These are phyloP conservation scores for Chaetomium globosum DNA, from an alignment of 2,329 filamentous ascomycete species.

Conservation along the genomic window DNA sequence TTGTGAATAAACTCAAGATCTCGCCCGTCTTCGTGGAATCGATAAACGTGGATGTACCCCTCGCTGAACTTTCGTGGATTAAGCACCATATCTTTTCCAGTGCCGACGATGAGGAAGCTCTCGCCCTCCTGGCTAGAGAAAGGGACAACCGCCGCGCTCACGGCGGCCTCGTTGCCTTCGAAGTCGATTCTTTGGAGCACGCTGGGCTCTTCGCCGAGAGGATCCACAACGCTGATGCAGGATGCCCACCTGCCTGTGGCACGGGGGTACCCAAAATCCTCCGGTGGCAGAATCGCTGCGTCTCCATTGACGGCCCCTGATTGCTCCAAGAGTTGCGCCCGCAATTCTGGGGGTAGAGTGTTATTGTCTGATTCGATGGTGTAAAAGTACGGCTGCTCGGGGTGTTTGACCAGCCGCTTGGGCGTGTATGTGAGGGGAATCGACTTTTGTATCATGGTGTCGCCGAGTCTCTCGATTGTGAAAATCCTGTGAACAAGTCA, in stretches of 20 bases:
- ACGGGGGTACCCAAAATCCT: conserved; percentile 86
- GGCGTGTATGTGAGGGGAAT: conserved; percentile 90
- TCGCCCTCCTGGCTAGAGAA: conserved; percentile 90
- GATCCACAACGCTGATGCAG: conserved; percentile 90
- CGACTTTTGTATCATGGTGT: conserved; percentile 83
- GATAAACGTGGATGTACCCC: conserved; percentile 90
- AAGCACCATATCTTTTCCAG: conserved; percentile 84
- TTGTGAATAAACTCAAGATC: conserved; percentile 95
- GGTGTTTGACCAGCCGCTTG: conserved; percentile 82
- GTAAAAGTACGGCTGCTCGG: conserved; percentile 86
- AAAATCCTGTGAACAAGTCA: conserved; percentile 69
- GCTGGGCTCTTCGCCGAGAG: conserved; percentile 67
- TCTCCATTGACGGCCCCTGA: conserved; percentile 72
- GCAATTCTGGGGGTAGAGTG: conserved; percentile 77
- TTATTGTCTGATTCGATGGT: conserved; percentile 94
- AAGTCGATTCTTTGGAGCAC: conserved; percentile 80
- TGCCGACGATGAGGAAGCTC: conserved; percentile 89
- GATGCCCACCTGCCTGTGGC: conserved; percentile 90
- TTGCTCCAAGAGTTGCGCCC: conserved; percentile 72
- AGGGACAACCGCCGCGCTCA: conserved; percentile 79
- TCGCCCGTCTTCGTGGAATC: conserved; percentile 82
- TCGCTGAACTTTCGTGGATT: conserved; percentile 73
- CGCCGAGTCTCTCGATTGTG: conserved; percentile 80
- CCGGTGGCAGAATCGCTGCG: conserved; percentile 68
- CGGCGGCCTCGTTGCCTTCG: conserved; percentile 86